Conservation (phyloP, 164 flowering plant species). For the Pachysandra terminalis region DNA sequence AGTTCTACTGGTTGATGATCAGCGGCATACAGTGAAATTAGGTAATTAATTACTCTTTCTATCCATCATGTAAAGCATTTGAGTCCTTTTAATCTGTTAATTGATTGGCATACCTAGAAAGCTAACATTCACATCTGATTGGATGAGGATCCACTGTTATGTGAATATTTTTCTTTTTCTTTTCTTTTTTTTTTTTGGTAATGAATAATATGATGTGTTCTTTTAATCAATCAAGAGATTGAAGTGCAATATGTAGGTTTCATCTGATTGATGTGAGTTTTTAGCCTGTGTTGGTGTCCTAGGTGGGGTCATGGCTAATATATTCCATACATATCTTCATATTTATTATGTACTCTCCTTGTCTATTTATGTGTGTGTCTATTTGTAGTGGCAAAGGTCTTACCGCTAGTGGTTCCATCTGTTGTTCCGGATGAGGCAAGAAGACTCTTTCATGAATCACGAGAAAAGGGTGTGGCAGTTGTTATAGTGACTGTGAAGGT, state of each 20-base stretch:
- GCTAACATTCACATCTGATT: too few relatives aligned
- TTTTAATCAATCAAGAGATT: too few relatives aligned
- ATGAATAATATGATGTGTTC: too few relatives aligned
- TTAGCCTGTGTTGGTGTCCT: not conserved
- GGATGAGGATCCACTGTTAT: not conserved
- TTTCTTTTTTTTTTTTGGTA: not conserved
- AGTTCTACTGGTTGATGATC: slow-evolving; percentile 43
- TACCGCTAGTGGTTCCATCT: slow-evolving; percentile 42
- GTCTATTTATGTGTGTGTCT: not conserved
- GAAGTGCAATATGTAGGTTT: not conserved
- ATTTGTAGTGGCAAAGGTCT: slow-evolving; percentile 32
- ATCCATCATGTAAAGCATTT: not conserved
- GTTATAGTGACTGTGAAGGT: slow-evolving; percentile 44
- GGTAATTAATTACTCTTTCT: slow-evolving; percentile 20
- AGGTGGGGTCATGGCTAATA: not conserved
- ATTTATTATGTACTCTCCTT: not conserved
- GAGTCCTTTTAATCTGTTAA: not conserved
- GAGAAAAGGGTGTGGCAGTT: slow-evolving; percentile 32
- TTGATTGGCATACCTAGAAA: not conserved
- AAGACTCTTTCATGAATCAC: slow-evolving; percentile 32
- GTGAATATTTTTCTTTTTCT: not conserved
- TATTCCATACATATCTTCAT: too few relatives aligned
- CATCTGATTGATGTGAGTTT: not conserved
- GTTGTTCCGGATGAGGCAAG: slow-evolving; percentile 38
- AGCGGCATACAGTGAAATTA: slow-evolving; percentile 33